These are phyloP conservation scores for Albifimbria verrucaria DNA, from an alignment of 2,329 filamentous ascomycete genomes.

Conservation along the genomic window DNA sequence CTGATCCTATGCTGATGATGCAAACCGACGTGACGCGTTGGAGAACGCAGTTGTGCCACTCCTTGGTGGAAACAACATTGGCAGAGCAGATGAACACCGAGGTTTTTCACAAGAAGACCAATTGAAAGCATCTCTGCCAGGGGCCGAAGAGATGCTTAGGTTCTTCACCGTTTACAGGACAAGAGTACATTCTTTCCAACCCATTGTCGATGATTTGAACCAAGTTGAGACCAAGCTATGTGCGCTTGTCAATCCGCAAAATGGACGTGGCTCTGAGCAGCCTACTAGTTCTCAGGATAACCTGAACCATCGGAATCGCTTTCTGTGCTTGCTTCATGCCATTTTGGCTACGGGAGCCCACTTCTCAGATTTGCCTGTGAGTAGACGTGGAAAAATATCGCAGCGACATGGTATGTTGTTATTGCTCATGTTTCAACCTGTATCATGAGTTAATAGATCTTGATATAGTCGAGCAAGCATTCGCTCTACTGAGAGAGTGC, in stretches of 20 bases:
- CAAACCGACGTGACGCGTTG: constrained; percentile 9
- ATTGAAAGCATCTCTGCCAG: neutral
- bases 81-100: neutral
- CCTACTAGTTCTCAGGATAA: neutral
- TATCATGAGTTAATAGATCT: neutral
- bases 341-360: constrained; percentile 16
- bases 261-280: neutral
- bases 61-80: constrained; percentile 1
- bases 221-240: constrained; percentile 12
- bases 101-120: neutral
- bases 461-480: neutral
- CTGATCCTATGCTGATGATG: constrained; percentile 5
- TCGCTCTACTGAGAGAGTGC: neutral
- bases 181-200: constrained; percentile 13
- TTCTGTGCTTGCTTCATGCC: constrained; percentile 13
- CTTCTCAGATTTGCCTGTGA: constrained; percentile 13
- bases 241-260: constrained; percentile 5
- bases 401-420: neutral
- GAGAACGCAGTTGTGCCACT: constrained; percentile 14
- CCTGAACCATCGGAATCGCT: neutral
- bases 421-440: neutral
- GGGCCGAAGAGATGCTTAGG: constrained; percentile 9
- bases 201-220: constrained; percentile 7
- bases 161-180: constrained; percentile 12
- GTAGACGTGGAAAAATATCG: neutral